These are phyloP conservation scores for Simplicillium sp. DNA, from an alignment of 2,329 filamentous ascomycete species.

Conservation along the genomic window DNA sequence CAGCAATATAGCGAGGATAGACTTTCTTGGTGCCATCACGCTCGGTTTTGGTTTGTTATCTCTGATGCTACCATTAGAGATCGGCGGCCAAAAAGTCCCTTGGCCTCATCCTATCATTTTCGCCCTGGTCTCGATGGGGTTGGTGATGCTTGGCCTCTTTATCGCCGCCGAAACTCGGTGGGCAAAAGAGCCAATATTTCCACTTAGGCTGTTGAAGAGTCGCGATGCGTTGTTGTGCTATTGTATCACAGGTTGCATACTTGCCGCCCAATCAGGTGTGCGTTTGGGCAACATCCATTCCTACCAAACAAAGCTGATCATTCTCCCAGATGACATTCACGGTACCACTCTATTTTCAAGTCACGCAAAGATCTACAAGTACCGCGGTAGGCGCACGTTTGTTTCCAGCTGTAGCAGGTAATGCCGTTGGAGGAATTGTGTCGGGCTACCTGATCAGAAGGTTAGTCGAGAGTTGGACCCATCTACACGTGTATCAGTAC, in stretches of 20 bases:
- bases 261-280: conserved; percentile 47
- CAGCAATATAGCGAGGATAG: conserved; percentile 26
- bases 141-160: conserved; percentile 29
- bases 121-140: conserved; percentile 25
- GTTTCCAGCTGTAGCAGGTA: conserved; percentile 58
- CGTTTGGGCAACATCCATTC: conserved; percentile 18
- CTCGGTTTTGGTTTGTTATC: conserved; percentile 45
- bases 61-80: conserved; percentile 40
- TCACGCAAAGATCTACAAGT: conserved; percentile 46
- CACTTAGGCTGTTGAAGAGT: conserved; percentile 41
- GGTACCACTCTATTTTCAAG: conserved; percentile 61
- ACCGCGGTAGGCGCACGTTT: conserved; percentile 51
- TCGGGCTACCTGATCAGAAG: conserved; percentile 47
- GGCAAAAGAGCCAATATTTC: conserved; percentile 48
- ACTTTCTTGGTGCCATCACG: conserved; percentile 42
- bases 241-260: conserved; percentile 24
- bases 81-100: conserved; percentile 40
- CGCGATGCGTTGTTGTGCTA: conserved; percentile 44
- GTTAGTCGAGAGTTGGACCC: too few species aligned
- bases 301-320: neutral
- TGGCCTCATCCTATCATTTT: conserved; percentile 37
- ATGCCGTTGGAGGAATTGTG: conserved; percentile 53
- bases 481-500: too few species aligned
- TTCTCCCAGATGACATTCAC: conserved; percentile 41
- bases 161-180: conserved; percentile 31